These are phyloP conservation scores for Fusarium humuli DNA, from an alignment of 2,329 filamentous ascomycete species.

Conservation along the genomic window DNA sequence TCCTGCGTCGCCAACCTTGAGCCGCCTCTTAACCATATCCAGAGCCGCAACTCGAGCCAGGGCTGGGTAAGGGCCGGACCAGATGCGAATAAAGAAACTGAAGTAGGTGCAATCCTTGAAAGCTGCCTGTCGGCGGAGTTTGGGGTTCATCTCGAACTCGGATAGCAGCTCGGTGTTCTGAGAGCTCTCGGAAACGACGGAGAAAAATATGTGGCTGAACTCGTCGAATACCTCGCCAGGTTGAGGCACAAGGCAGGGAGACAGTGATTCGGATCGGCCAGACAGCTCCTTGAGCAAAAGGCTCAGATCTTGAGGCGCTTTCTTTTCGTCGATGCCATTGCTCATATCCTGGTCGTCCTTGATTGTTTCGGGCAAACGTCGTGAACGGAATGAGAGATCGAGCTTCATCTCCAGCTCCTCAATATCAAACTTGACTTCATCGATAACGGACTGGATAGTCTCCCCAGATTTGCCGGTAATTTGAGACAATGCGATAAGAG, in stretches of 20 bases:
- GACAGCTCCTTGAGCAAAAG: constrained; percentile 55
- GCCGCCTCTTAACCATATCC: constrained; percentile 68
- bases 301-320: constrained; percentile 54
- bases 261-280: constrained; percentile 52
- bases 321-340: constrained; percentile 40
- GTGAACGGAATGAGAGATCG: constrained; percentile 74
- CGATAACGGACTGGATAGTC: constrained; percentile 74
- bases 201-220: constrained; percentile 69
- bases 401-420: constrained; percentile 80
- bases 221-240: constrained; percentile 67
- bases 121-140: constrained; percentile 66
- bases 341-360: constrained; percentile 60
- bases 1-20: constrained; percentile 63
- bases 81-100: constrained; percentile 80
- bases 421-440: constrained; percentile 76
- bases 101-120: constrained; percentile 74
- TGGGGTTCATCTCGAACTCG: constrained; percentile 65
- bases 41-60: constrained; percentile 77
- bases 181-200: constrained; percentile 60
- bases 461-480: constrained; percentile 67
- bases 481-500: constrained; percentile 75
- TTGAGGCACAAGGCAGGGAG: constrained; percentile 65
- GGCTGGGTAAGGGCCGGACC: constrained; percentile 77
- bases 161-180: constrained; percentile 55
- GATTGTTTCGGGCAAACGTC: constrained; percentile 60